Percentiles rank a stretch among this genome's conserved stretches.
These are phyloP conservation scores for Pneumocystis carinii DNA, from an alignment of 1,139 yeast species.

Conservation along the genomic window DNA sequence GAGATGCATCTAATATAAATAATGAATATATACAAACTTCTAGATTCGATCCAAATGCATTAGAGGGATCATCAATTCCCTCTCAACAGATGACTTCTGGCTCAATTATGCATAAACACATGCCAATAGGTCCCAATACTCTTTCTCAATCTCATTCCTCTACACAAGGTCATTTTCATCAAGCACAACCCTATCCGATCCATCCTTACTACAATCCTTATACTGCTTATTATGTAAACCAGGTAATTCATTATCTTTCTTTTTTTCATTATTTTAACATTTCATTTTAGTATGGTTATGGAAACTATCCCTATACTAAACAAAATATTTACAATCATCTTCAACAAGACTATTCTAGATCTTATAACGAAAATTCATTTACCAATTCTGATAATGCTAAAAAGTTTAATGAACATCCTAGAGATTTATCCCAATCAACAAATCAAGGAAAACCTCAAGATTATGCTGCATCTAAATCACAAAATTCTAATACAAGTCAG, in stretches of 20 bases:
- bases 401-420: neutral
- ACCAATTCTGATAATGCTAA: neutral
- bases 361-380: neutral
- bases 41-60: neutral
- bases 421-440: neutral
- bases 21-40: neutral
- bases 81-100: neutral
- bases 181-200: conserved; percentile 1
- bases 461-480: neutral
- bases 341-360: neutral
- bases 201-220: conserved; percentile 5
- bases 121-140: neutral
- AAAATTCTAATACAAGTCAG: neutral
- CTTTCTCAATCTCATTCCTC: neutral
- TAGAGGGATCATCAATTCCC: neutral
- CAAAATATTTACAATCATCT: neutral
- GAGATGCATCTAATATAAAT: neutral
- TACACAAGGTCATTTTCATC: neutral
- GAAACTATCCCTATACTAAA: neutral
- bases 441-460: neutral
- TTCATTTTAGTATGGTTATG: neutral
- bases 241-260: neutral
- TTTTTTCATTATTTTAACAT: neutral
- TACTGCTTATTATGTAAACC: conserved; percentile 2
- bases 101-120: neutral